A percentile compares a stretch with the other conserved stretches of the same genome.
phyloP scores from a whole-genome alignment of 1,139 yeast species.

The Cylindricascospora bacillispora region DNA sequence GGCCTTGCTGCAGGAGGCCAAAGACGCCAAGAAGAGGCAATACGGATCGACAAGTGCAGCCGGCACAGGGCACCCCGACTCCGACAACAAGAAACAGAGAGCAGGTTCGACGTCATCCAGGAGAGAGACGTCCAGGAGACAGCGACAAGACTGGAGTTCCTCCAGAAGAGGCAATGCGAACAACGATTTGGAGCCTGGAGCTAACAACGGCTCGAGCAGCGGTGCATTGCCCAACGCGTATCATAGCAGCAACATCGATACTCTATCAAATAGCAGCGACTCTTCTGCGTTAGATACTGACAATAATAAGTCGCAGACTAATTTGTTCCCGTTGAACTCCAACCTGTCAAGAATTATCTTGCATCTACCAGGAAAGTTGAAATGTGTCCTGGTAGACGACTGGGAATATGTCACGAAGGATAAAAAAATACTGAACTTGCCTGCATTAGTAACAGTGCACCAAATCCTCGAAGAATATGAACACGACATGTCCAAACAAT shows the following conservation, averaged over 20 bases:
- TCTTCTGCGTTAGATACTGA: background rate
- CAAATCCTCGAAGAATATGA: conserved; percentile 40
- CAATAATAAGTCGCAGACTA: no score
- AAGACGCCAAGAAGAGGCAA: conserved; percentile 15
- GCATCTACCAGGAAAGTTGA: conserved; percentile 51
- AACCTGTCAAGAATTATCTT: conserved; percentile 35
- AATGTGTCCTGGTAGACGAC: conserved; percentile 69
- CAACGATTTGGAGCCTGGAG: no score
- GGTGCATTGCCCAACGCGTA: background rate
- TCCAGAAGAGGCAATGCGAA: no score
- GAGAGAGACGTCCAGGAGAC: conserved; percentile 1
- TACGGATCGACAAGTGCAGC: conserved; percentile 4
- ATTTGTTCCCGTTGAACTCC: no score
- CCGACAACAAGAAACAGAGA: conserved; percentile 1
- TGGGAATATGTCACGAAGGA: conserved; percentile 87
- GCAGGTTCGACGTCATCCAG: conserved; percentile 1
- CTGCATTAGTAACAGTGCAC: conserved; percentile 40
- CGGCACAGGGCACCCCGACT: conserved; percentile 1
- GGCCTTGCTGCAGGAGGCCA: conserved; percentile 43
- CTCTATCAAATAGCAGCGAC: background rate
- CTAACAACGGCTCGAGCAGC: background rate
- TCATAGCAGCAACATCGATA: conserved; percentile 2
- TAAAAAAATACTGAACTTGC: conserved; percentile 52
- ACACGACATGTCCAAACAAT: conserved; percentile 11
- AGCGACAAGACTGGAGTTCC: background rate